Base-by-base conservation (phyloP, 768 basidiomycete species). In the Thelephora ganbajun region DNA sequence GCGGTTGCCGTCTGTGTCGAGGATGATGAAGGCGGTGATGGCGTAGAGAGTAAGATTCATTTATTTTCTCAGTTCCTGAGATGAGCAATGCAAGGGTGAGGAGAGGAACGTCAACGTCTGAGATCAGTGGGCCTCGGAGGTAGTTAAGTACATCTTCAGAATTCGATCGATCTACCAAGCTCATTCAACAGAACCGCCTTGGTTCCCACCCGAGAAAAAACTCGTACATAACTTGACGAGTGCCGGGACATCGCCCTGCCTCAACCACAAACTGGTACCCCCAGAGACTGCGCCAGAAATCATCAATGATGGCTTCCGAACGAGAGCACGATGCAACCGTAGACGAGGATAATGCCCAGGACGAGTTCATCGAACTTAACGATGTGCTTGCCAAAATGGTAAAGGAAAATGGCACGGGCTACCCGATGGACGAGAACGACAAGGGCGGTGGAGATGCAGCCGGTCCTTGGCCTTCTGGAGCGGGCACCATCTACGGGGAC, bases 1-100 rank as follows among this genome's bases (percentile, higher is more conserved):
- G 44, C 96, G 85, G 59, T 89, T 83, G 18, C 93, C 93, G 56
- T 97, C 93, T n/a, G 81, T 71, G 71, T 99, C 96, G 56, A 97
- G 81, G 58, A 97, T 79, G 53, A 99, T 61, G 63, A 98, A 86
- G 0, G 82, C 89, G 42, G 82, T 76, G 50, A 93, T 70, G 56
- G 82, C 82, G 69, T 97, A 93, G 41, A 99, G 71, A 6, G 91
- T 82, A 45, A 96, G 69, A 61, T 94, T 96, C 80, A 80, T 63
- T 43, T 23, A 48, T 35, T 14, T 11, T 50, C 48, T 16, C n/a
- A n/a, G n/a, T n/a, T n/a, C n/a, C n/a, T 30, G 26, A 30, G 5
- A 9, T 9, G 9, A 9, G 26, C 9, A 9, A 9, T 4, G 26
- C 26, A 9, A 9, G 26, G 26, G 26, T 30, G 26, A 30, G 26